Evolutionary conservation across 352 stramenopile species (phyloP).

Genomic region (Phytophthora kernoviae): DNA sequence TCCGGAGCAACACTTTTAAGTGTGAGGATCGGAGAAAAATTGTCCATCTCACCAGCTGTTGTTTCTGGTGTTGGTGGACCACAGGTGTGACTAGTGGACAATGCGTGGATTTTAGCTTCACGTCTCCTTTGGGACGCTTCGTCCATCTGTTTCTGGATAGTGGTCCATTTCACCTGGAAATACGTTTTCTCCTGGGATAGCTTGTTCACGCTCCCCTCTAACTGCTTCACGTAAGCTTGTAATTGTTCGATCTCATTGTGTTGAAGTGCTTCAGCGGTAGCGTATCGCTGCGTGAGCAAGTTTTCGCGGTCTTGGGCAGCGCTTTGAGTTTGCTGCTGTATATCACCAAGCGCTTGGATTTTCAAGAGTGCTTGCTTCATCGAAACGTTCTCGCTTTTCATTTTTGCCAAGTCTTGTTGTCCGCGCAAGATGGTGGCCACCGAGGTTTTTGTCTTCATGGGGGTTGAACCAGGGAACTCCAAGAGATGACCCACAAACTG

Average conservation of each 20-base stretch:
- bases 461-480: slow-evolving; percentile 54
- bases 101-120: slow-evolving; percentile 51
- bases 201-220: slow-evolving; percentile 54
- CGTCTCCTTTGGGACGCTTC: slow-evolving; percentile 38
- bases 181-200: slow-evolving; percentile 55
- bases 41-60: slow-evolving; percentile 1
- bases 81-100: slow-evolving; percentile 48
- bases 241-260: slow-evolving; percentile 52
- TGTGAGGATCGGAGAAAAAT: slow-evolving; percentile 1
- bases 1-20: slow-evolving; percentile 1
- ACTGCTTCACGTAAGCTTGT: slow-evolving; percentile 48
- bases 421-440: slow-evolving; percentile 52
- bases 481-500: slow-evolving; percentile 64
- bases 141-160: slow-evolving; percentile 51
- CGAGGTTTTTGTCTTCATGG: slow-evolving; percentile 56
- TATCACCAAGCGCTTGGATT: slow-evolving; percentile 63
- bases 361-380: slow-evolving; percentile 76
- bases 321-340: slow-evolving; percentile 57
- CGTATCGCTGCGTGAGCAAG: slow-evolving; percentile 39
- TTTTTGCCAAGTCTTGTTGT: slow-evolving; percentile 43
- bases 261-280: slow-evolving; percentile 39
- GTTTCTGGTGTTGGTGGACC: neutral
- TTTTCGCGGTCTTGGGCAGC: slow-evolving; percentile 46
- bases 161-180: slow-evolving; percentile 49
- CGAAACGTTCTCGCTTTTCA: slow-evolving; percentile 65